Percentiles rank a stretch among this genome's conserved stretches.
Conservation (phyloP, 192 early-diverging fungal species). For the Coemansia sp. region DNA sequence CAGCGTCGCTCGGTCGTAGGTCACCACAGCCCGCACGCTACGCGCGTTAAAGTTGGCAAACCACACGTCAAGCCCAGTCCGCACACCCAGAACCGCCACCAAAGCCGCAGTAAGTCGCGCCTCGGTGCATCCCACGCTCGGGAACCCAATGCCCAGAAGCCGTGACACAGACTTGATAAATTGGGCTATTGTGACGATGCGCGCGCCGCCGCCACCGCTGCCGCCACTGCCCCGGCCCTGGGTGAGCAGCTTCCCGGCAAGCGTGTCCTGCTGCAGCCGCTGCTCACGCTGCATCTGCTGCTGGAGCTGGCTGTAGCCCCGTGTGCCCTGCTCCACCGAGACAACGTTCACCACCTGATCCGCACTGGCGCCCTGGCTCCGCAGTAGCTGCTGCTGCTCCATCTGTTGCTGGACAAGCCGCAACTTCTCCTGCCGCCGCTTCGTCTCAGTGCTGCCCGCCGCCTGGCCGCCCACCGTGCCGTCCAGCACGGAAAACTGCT, state of each 20-base stretch:
- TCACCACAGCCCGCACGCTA: slow-evolving; percentile 35
- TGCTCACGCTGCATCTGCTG: slow-evolving; percentile 41
- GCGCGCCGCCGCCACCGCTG: too few relatives aligned
- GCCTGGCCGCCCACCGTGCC: background rate
- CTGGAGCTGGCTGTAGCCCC: slow-evolving; percentile 32
- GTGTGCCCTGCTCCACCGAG: slow-evolving; percentile 26
- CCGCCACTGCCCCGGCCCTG: slow-evolving; percentile 10
- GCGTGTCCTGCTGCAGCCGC: slow-evolving; percentile 30
- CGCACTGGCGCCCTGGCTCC: background rate
- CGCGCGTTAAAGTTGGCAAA: slow-evolving; percentile 49
- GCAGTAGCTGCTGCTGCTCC: slow-evolving; percentile 5
- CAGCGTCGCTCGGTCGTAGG: slow-evolving; percentile 32
- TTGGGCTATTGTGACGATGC: slow-evolving; percentile 46
- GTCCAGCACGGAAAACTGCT: background rate
- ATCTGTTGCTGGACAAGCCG: slow-evolving; percentile 13
- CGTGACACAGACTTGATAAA: slow-evolving; percentile 37
- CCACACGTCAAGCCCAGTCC: slow-evolving; percentile 47
- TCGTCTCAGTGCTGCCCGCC: background rate
- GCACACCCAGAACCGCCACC: slow-evolving; percentile 32
- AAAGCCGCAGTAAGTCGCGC: slow-evolving; percentile 30
- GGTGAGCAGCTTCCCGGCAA: slow-evolving; percentile 17
- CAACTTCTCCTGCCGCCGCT: slow-evolving; percentile 10
- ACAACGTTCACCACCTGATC: slow-evolving; percentile 39
- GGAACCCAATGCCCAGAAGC: slow-evolving; percentile 36
- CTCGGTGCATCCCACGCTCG: slow-evolving; percentile 33